phyloP scores from a whole-genome alignment of 1,139 yeast species.

The Blastobotrys elegans region DNA sequence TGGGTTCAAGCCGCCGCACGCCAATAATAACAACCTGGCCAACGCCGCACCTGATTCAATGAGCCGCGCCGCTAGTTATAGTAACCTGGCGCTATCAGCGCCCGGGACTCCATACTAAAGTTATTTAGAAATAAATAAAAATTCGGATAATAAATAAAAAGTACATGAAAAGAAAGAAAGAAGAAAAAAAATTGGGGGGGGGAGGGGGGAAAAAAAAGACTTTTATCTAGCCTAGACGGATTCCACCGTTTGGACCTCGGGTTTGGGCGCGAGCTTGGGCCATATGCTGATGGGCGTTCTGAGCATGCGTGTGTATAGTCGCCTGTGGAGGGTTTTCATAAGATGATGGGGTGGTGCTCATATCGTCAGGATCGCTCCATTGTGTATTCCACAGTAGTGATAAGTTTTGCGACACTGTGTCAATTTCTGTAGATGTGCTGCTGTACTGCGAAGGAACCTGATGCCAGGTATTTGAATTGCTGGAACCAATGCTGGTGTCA shows the following conservation, averaged over 20 bases:
- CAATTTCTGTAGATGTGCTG: slow-evolving; percentile 15
- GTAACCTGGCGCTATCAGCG: neutral
- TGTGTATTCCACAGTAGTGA: slow-evolving; percentile 22
- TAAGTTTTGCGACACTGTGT: slow-evolving; percentile 18
- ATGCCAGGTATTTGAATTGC: slow-evolving; percentile 5
- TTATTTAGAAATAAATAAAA: neutral
- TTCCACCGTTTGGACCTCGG: slow-evolving; percentile 35
- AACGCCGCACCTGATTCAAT: slow-evolving; percentile 1
- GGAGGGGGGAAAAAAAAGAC: neutral
- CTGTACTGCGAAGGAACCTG: neutral
- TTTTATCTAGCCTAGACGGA: slow-evolving; percentile 9
- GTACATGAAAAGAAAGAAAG: neutral
- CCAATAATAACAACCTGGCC: neutral
- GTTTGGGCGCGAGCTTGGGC: slow-evolving; percentile 12
- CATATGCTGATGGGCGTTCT: slow-evolving; percentile 22
- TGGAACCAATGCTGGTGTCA: neutral
- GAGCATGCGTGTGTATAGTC: slow-evolving; percentile 23
- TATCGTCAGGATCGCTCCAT: slow-evolving; percentile 21
- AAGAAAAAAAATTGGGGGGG: neutral
- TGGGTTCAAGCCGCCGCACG: slow-evolving; percentile 56
- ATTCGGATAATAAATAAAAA: neutral
- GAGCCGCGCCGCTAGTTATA: slow-evolving; percentile 4
- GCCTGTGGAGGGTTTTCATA: slow-evolving; percentile 9
- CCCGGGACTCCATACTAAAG: slow-evolving; percentile 6
- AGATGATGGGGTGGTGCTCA: neutral